Percentiles rank a stretch among this genome's conserved stretches.
Conservation (phyloP, 495 filamentous ascomycete species). For the Astrothelium macrocarpum region DNA sequence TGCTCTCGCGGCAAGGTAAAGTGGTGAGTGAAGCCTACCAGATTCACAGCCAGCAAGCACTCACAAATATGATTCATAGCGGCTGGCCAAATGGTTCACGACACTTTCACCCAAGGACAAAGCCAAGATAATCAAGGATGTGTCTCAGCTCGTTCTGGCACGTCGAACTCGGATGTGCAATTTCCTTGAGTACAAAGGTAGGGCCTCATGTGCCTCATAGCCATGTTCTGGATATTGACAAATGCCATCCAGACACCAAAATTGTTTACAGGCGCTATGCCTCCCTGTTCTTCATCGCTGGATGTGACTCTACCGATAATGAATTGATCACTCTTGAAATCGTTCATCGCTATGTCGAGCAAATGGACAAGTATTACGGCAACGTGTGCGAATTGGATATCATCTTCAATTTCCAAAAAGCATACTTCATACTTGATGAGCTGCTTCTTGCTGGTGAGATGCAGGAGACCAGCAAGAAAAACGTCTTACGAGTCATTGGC, state of each 20-base stretch:
- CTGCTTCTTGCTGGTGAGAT: slow-evolving; percentile 91
- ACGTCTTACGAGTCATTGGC: slow-evolving; percentile 85
- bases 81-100: slow-evolving; percentile 98
- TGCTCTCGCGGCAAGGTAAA: slow-evolving; percentile 96
- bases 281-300: slow-evolving; percentile 98
- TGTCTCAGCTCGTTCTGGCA: slow-evolving; percentile 93
- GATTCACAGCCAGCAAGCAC: slow-evolving; percentile 21
- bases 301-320: slow-evolving; percentile 89
- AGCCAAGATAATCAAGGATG: slow-evolving; percentile 99
- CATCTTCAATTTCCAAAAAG: slow-evolving; percentile 99
- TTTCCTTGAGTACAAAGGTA: slow-evolving; percentile 98
- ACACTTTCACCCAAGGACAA: slow-evolving; percentile 97
- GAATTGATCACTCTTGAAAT: slow-evolving; percentile 97
- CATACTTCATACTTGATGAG: slow-evolving; percentile 98
- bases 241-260: slow-evolving; percentile 65
- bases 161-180: slow-evolving; percentile 98
- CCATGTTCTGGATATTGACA: slow-evolving; percentile 2
- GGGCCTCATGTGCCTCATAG: slow-evolving; percentile 5
- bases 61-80: slow-evolving; percentile 45
- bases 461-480: slow-evolving; percentile 99
- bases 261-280: slow-evolving; percentile 98
- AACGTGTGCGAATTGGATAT: slow-evolving; percentile 99
- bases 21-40: slow-evolving; percentile 54
- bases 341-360: slow-evolving; percentile 97
- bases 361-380: slow-evolving; percentile 99